phyloP scores from a whole-genome alignment of 2,329 filamentous ascomycete species.

The Lachnellula arida region DNA sequence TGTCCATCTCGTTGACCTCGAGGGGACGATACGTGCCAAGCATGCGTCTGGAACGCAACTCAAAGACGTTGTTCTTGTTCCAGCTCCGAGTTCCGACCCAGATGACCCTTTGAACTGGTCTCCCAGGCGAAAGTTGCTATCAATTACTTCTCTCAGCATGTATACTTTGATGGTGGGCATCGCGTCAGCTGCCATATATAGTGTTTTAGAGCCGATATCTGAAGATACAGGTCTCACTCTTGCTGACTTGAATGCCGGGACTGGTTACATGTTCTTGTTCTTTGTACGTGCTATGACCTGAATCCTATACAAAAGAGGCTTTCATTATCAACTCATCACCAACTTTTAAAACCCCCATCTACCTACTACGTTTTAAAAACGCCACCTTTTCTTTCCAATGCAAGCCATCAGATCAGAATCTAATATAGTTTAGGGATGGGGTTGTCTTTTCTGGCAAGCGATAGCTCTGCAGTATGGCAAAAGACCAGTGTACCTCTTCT shows the following conservation, averaged over 20 bases:
- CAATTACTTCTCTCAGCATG: constrained; percentile 30
- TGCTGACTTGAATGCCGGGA: constrained; percentile 43
- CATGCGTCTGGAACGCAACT: constrained; percentile 22
- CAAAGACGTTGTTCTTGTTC: constrained; percentile 31
- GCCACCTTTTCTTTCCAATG: background rate
- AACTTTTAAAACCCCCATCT: too few species aligned
- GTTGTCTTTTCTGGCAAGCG: constrained; percentile 48
- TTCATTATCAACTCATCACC: too few species aligned
- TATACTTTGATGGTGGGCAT: constrained; percentile 47
- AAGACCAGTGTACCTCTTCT: constrained; percentile 23
- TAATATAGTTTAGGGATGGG: constrained; percentile 36
- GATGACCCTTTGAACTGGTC: constrained; percentile 39
- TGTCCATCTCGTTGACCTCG: constrained; percentile 31
- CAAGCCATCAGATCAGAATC: background rate
- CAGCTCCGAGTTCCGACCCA: constrained; percentile 33
- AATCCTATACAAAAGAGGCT: too few species aligned
- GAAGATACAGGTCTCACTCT: constrained; percentile 43
- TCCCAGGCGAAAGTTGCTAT: constrained; percentile 30
- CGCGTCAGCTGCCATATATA: constrained; percentile 45
- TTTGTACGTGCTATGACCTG: constrained; percentile 2
- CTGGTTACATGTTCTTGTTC: constrained; percentile 48
- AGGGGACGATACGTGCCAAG: constrained; percentile 20
- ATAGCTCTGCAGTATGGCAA: constrained; percentile 47
- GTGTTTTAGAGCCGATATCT: constrained; percentile 43
- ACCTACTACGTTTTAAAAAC: too few species aligned